Base-by-base conservation (phyloP, 768 basidiomycete genomes). In the Sarcodon aspratus region DNA sequence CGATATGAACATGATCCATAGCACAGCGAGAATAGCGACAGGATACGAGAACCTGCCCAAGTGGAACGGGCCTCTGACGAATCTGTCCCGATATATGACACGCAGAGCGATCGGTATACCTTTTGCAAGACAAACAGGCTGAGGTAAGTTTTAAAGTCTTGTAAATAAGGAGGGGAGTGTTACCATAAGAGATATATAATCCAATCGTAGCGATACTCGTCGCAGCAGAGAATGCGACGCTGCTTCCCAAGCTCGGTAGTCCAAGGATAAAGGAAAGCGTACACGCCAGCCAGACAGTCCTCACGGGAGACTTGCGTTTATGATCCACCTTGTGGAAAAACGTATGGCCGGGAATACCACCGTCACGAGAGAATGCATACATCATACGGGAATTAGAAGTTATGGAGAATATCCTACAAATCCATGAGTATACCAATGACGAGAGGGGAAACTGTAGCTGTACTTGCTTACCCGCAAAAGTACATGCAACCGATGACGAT, bases 311-410 rank as follows among this genome's bases (percentile, higher is more conserved):
- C 57, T 71, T 75, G 67, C 72, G 75, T 45, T 68, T 69, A 9
- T 62, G 48, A 61, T 76, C 75, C 34, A 86, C 84, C 53, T 78
- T 73, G 54, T 75, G 74, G 63, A 86, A 80, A 63, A 80, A 85
- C 34, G 59, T 70, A 52, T 78, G 78, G 10, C 79, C 82, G 0
- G 85, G 84, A 21, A 86, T 71, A 9, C 75, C 84, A 0, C 83
- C 80, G 59, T 90, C 86, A 35, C 86, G 74, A 3, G 82, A 73
- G 57, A 87, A 88, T 0, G 85, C 81, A 59, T 79, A 90, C 80
- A 84, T 85, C 85, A 88, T 88, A 0, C 86, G 72, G 3, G 80
- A 83, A 59, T 88, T 90, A 0, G 79, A 80, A 0, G 85, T 86
- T 45, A 90, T 65, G 0, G 83, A 85, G 65, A 89, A 89, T 0